phyloP scores from a whole-genome alignment of 352 stramenopile species.

The Phytophthora litchii region DNA sequence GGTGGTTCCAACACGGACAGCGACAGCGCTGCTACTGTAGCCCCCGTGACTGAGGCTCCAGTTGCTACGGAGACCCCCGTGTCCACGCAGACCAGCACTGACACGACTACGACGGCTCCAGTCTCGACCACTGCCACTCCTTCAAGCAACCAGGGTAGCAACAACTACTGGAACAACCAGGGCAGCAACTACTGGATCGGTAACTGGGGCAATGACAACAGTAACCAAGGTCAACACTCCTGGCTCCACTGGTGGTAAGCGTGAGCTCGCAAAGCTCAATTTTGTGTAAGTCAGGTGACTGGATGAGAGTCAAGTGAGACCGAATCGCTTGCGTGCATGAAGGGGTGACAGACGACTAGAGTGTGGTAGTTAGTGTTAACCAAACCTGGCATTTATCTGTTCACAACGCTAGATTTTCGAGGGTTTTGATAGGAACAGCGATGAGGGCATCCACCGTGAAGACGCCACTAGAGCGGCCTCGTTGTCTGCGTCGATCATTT shows the following conservation, averaged over 20 bases:
- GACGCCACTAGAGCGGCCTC: constrained; percentile 49
- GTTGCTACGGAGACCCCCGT: constrained; percentile 4
- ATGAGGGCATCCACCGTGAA: constrained; percentile 53
- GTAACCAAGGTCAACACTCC: constrained; percentile 9
- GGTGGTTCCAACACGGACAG: constrained; percentile 6
- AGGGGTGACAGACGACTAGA: constrained; percentile 27
- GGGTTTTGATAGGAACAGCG: constrained; percentile 11
- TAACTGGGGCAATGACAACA: constrained; percentile 8
- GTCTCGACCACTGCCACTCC: constrained; percentile 4
- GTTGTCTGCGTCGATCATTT: constrained; percentile 2
- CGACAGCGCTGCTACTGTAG: constrained; percentile 13
- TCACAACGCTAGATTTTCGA: constrained; percentile 6
- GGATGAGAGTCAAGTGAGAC: constrained; percentile 19
- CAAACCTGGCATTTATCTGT: constrained; percentile 34
- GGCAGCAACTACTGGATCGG: constrained; percentile 13
- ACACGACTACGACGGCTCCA: constrained; percentile 5
- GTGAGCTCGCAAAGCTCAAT: constrained; percentile 1
- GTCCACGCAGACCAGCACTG: constrained; percentile 3
- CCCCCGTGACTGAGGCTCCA: constrained; percentile 14
- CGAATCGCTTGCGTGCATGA: constrained; percentile 23
- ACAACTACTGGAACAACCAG: constrained; percentile 13
- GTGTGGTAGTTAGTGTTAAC: constrained; percentile 22
- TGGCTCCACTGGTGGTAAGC: constrained; percentile 31
- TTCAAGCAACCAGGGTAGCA: constrained; percentile 12
- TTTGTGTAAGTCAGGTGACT: constrained; percentile 16